Conservation (phyloP, 2,329 filamentous ascomycete species). For the Leptodontidium sp. region DNA sequence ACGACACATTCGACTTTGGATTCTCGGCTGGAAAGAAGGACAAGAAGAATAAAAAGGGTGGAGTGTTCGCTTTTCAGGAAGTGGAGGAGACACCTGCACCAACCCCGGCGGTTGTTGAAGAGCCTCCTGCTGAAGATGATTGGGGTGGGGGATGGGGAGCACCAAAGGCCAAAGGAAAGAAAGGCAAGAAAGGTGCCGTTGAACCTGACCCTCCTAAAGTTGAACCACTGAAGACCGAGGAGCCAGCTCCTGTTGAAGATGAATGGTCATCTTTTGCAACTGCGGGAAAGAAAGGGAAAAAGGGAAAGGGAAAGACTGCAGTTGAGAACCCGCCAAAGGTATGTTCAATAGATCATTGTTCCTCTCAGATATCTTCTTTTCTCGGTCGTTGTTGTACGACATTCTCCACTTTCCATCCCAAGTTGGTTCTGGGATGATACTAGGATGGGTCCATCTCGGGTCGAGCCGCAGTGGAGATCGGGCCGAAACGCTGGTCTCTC, state of each 20-base stretch:
- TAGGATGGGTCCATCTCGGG: conserved; percentile 46
- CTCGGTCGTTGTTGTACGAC: background rate
- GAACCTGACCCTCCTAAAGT: conserved; percentile 44
- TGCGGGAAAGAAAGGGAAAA: conserved; percentile 53
- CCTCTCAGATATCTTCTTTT: background rate
- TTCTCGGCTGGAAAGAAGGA: conserved; percentile 50
- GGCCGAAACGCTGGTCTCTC: conserved; percentile 27
- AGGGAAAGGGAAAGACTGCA: conserved; percentile 47
- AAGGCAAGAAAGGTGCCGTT: conserved; percentile 41
- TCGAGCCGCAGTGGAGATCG: conserved; percentile 54
- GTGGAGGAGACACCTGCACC: conserved; percentile 41
- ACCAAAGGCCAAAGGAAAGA: conserved; percentile 60
- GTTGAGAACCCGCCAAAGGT: conserved; percentile 41
- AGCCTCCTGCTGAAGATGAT: conserved; percentile 52
- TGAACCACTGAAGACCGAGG: conserved; percentile 41
- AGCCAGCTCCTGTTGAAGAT: conserved; percentile 38
- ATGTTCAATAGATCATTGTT: conserved; percentile 26
- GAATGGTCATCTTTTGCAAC: conserved; percentile 44
- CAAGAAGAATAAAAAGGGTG: conserved; percentile 56
- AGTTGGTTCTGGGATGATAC: conserved; percentile 38
- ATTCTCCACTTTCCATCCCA: conserved; percentile 12
- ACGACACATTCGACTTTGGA: conserved; percentile 50
- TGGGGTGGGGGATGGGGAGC: conserved; percentile 59
- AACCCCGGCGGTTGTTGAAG: conserved; percentile 39
- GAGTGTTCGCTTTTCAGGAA: conserved; percentile 35